These are phyloP conservation scores for Euptelea pleiosperma DNA, from an alignment of 164 flowering plant species.

Conservation along the genomic window DNA sequence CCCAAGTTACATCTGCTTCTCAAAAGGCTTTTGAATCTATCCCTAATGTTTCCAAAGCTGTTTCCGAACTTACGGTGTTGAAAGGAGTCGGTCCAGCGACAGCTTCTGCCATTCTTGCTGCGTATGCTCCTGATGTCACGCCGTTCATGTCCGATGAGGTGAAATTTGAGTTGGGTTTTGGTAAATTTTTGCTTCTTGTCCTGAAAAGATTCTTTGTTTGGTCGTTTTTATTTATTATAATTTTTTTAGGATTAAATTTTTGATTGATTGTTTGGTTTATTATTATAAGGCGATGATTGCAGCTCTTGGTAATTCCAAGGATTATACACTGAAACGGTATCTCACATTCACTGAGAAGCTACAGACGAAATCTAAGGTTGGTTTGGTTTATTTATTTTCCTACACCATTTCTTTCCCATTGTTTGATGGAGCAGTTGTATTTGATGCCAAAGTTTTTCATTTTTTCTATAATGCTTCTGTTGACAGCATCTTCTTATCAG, in stretches of 20 bases:
- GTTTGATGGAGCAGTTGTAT: not conserved
- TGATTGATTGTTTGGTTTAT: not conserved
- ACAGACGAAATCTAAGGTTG: slow-evolving; percentile 73
- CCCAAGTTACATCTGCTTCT: slow-evolving; percentile 58
- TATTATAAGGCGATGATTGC: slow-evolving; percentile 67
- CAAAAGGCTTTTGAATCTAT: slow-evolving; percentile 61
- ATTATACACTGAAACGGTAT: slow-evolving; percentile 75
- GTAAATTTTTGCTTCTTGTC: not conserved
- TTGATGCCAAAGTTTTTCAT: too few relatives aligned
- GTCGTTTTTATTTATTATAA: not conserved
- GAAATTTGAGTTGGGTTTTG: not conserved
- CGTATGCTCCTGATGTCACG: slow-evolving; percentile 66
- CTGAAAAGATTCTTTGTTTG: not conserved
- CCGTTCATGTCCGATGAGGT: slow-evolving; percentile 99
- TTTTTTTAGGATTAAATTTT: not conserved
- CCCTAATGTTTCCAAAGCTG: slow-evolving; percentile 66
- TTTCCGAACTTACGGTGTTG: slow-evolving; percentile 61
- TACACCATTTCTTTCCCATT: not conserved
- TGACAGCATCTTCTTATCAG: too few relatives aligned
- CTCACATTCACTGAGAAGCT: slow-evolving; percentile 50
- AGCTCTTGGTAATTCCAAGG: slow-evolving; percentile 67
- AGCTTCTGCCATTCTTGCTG: slow-evolving; percentile 83
- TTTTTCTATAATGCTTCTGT: too few relatives aligned
- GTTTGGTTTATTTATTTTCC: slow-evolving; percentile 8
- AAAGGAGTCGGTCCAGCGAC: slow-evolving; percentile 94